These are phyloP conservation scores for Nemania sp. DNA, from an alignment of 2,329 filamentous ascomycete genomes.

Conservation along the genomic window DNA sequence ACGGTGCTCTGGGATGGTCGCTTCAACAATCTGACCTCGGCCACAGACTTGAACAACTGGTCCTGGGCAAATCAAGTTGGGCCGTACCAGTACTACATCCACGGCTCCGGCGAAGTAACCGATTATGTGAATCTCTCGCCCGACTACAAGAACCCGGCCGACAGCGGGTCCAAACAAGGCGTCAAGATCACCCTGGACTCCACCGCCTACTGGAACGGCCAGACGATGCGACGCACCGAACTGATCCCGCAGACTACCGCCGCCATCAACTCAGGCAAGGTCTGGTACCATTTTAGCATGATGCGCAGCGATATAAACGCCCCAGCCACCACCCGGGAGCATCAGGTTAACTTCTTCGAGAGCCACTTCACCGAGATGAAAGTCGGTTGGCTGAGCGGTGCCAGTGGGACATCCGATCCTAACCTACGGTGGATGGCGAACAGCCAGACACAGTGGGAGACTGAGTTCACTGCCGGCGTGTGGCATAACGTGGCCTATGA, in stretches of 20 bases:
- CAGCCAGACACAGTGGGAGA: constrained; percentile 71
- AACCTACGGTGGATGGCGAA: constrained; percentile 74
- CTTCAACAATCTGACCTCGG: constrained; percentile 66
- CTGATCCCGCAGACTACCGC: constrained; percentile 77
- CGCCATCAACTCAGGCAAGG: constrained; percentile 73
- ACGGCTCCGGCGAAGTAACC: constrained; percentile 67
- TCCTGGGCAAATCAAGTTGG: constrained; percentile 70
- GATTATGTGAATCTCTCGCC: constrained; percentile 73
- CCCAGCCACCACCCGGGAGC: constrained; percentile 72
- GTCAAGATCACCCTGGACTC: constrained; percentile 74
- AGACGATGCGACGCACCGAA: constrained; percentile 79
- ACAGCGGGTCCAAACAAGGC: constrained; percentile 71
- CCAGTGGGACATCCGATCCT: constrained; percentile 59
- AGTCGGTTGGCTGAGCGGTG: constrained; percentile 69
- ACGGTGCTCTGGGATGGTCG: constrained; percentile 71
- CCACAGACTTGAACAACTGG: constrained; percentile 68
- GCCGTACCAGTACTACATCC: constrained; percentile 82
- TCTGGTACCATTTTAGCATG: constrained; percentile 80
- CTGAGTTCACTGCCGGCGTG: constrained; percentile 69
- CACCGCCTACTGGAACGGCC: constrained; percentile 77
- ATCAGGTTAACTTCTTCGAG: constrained; percentile 74
- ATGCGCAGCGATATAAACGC: constrained; percentile 69
- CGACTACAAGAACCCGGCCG: constrained; percentile 73
- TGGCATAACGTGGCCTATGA: constrained; percentile 84
- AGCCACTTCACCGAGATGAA: constrained; percentile 82